Evolutionary conservation across 495 filamentous ascomycete species (phyloP).

Genomic region (Daldinia vernicosa): DNA sequence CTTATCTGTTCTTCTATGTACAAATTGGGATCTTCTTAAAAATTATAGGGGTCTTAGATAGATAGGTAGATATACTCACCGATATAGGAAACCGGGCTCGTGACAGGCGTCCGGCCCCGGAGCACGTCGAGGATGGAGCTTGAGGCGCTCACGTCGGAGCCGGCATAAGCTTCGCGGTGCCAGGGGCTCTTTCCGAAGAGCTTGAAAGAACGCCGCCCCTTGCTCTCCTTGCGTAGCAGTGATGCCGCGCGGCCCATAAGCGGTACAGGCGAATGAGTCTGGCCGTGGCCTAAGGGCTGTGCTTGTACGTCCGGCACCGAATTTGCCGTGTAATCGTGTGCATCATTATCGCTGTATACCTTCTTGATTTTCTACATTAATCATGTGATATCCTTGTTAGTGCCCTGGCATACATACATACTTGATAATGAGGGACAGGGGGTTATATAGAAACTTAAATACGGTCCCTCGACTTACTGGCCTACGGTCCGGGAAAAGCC

Average conservation of each 20-base stretch:
- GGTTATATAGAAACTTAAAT: background rate
- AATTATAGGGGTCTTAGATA: background rate
- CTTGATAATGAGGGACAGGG: background rate
- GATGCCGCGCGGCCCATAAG: constrained; percentile 29
- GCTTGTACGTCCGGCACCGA: constrained; percentile 3
- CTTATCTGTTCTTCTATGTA: background rate
- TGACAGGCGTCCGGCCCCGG: constrained; percentile 48
- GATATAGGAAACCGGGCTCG: constrained; percentile 44
- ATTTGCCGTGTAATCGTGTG: constrained; percentile 10
- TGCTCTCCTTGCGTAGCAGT: constrained; percentile 31
- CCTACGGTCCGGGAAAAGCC: constrained; percentile 36
- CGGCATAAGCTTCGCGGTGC: constrained; percentile 51
- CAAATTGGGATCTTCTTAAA: background rate
- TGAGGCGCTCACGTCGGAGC: constrained; percentile 47
- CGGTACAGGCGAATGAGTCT: constrained; percentile 8
- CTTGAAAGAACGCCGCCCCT: constrained; percentile 34
- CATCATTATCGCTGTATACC: constrained; percentile 12
- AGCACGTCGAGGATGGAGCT: constrained; percentile 52
- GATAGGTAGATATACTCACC: constrained; percentile 33
- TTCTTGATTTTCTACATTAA: constrained; percentile 25
- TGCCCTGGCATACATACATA: background rate
- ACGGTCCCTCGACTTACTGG: constrained; percentile 19
- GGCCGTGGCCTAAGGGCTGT: constrained; percentile 3
- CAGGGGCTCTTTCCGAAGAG: constrained; percentile 53
- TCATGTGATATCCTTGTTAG: background rate